Evolutionary conservation across 129 eudicot genomes (phyloP).

Genomic region (Pseudognaphalium luteoalbum): DNA sequence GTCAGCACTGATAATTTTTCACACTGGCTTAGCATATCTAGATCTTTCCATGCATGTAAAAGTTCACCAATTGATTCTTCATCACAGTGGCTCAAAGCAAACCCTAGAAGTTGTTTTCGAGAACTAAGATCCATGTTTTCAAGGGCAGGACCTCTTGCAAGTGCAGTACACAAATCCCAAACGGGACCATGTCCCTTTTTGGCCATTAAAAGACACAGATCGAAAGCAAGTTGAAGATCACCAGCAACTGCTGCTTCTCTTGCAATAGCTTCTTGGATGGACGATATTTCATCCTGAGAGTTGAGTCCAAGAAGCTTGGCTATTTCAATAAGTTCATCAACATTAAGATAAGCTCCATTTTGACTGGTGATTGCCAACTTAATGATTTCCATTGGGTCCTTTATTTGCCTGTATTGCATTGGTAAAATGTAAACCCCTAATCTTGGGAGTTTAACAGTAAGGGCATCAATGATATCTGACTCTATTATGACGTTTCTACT

Average conservation of each 20-base stretch:
- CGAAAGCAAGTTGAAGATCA: slow-evolving; percentile 90
- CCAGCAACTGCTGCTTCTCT: slow-evolving; percentile 99
- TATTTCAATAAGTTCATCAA: slow-evolving; percentile 82
- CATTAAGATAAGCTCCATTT: slow-evolving; percentile 77
- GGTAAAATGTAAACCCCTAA: slow-evolving; percentile 89
- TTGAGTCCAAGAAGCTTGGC: slow-evolving; percentile 91
- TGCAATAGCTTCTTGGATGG: slow-evolving; percentile 96
- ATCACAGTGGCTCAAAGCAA: slow-evolving; percentile 95
- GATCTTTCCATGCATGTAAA: slow-evolving; percentile 88
- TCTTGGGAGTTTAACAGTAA: slow-evolving; percentile 82
- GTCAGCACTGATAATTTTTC: slow-evolving; percentile 57
- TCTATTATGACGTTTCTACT: slow-evolving; percentile 80
- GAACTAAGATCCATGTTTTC: slow-evolving; percentile 75
- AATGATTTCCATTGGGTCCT: slow-evolving; percentile 92
- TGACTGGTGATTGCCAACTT: slow-evolving; percentile 85
- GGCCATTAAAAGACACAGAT: slow-evolving; percentile 83
- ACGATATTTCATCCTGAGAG: slow-evolving; percentile 85
- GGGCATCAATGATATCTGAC: slow-evolving; percentile 80
- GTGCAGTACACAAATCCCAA: slow-evolving; percentile 97
- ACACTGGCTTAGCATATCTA: slow-evolving; percentile 79
- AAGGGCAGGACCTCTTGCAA: slow-evolving; percentile 90
- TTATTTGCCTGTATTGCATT: slow-evolving; percentile 84
- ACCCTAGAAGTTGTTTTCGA: slow-evolving; percentile 86
- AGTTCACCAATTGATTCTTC: slow-evolving; percentile 93
- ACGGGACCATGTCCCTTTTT: slow-evolving; percentile 86